Conservation (phyloP, 352 stramenopile genomes). For the Globisporangium nodosum region DNA sequence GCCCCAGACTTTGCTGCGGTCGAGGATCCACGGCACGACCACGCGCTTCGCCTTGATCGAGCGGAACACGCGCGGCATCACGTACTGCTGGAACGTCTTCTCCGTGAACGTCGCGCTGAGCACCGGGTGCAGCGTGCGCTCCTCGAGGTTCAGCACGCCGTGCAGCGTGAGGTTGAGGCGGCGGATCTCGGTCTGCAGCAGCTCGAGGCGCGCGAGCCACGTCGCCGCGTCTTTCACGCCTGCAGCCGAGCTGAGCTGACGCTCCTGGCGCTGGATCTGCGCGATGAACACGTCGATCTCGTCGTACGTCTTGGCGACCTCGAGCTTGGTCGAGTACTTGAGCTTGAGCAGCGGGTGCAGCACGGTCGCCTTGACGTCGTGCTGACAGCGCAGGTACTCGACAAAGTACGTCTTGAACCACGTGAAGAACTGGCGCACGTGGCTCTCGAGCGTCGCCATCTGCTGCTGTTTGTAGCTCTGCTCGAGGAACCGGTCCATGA, state of each 20-base stretch:
- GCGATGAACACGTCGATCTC: conserved; percentile 53
- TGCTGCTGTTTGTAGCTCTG: conserved; percentile 32
- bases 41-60: conserved; percentile 73
- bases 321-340: conserved; percentile 42
- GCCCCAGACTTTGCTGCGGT: conserved; percentile 82
- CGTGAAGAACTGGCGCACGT: conserved; percentile 56
- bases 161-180: conserved; percentile 69
- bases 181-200: conserved; percentile 57
- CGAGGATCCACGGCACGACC: conserved; percentile 81
- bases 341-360: conserved; percentile 53
- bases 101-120: conserved; percentile 63
- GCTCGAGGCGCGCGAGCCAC: conserved; percentile 60
- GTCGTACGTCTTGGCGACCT: conserved; percentile 62
- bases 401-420: conserved; percentile 80
- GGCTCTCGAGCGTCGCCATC: conserved; percentile 24
- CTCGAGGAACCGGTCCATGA: conserved; percentile 79
- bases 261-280: conserved; percentile 55
- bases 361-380: conserved; percentile 59
- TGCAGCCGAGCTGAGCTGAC: conserved; percentile 32
- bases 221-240: conserved; percentile 32
- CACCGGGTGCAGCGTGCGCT: conserved; percentile 53
- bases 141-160: conserved; percentile 65
- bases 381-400: conserved; percentile 62
- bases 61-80: conserved; percentile 73
- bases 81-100: conserved; percentile 65